Evolutionary conservation across 1,284 basidiomycete genomes (phyloP).

Genomic region (Heterobasidion parviporum): DNA sequence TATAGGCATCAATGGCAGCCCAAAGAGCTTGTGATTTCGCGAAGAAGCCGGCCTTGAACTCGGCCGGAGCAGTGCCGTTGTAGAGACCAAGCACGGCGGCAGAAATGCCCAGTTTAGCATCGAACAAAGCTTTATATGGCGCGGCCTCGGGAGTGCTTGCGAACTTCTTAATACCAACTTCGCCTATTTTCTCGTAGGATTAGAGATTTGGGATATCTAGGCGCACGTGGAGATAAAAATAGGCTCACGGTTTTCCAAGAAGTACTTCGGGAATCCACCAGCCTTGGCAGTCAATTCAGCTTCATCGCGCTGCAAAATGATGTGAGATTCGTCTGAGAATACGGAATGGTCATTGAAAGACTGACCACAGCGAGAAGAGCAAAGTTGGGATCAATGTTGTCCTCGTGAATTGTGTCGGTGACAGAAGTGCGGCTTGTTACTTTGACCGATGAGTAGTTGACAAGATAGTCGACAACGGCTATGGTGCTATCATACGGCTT

Average conservation of each 20-base stretch:
- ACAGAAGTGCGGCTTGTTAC: conserved; percentile 28
- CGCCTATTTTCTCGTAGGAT: conserved; percentile 18
- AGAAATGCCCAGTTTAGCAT: conserved; percentile 39
- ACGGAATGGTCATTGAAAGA: not conserved
- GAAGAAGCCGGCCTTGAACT: conserved; percentile 33
- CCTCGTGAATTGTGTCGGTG: conserved; percentile 41
- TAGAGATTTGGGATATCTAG: not conserved
- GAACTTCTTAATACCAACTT: conserved; percentile 32
- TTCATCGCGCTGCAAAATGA: conserved; percentile 31
- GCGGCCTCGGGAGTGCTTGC: conserved; percentile 32
- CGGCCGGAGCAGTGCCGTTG: conserved; percentile 26
- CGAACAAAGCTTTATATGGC: conserved; percentile 42
- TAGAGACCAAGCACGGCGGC: conserved; percentile 37
- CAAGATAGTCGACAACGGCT: conserved; percentile 40
- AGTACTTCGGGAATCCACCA: conserved; percentile 28
- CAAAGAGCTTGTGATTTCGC: conserved; percentile 30
- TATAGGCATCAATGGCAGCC: conserved; percentile 27
- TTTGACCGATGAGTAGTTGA: conserved; percentile 33
- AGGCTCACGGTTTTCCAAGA: conserved; percentile 37
- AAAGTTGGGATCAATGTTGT: conserved; percentile 53
- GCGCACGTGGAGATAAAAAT: not conserved
- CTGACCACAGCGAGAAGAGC: conserved; percentile 37
- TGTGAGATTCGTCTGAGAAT: not conserved
- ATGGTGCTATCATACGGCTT: conserved; percentile 38
- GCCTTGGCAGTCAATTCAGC: conserved; percentile 42